Conservation (phyloP, 441 rosid genomes). For the Lepidium campestre region DNA sequence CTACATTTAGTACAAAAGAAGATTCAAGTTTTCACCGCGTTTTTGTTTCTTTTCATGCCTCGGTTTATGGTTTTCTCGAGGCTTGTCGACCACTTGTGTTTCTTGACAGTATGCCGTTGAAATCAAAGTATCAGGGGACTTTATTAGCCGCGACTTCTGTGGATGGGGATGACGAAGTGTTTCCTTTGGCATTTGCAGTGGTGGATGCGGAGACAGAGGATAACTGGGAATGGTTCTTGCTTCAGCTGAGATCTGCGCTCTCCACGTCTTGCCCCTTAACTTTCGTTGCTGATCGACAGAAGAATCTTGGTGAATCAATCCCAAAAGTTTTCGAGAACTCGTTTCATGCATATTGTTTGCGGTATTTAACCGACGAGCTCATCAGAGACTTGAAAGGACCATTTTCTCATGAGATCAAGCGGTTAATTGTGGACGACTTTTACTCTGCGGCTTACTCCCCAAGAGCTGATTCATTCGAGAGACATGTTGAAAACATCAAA, state of each 20-base stretch:
- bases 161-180: constrained; percentile 74
- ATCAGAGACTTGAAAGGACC: constrained; percentile 75
- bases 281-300: constrained; percentile 77
- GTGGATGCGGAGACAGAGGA: constrained; percentile 72
- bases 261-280: constrained; percentile 59
- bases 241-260: constrained; percentile 63
- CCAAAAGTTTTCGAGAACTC: constrained; percentile 60
- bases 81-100: constrained; percentile 89
- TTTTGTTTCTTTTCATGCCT: constrained; percentile 79
- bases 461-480: constrained; percentile 52
- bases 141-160: constrained; percentile 79
- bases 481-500: constrained; percentile 64
- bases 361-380: constrained; percentile 67
- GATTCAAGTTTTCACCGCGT: constrained; percentile 90
- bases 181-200: constrained; percentile 82
- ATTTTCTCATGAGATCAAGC: constrained; percentile 82
- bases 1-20: constrained; percentile 73
- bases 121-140: constrained; percentile 83
- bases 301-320: constrained; percentile 65
- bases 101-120: constrained; percentile 69
- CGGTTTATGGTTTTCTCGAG: constrained; percentile 62
- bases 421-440: constrained; percentile 66
- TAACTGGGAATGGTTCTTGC: constrained; percentile 92
- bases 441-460: constrained; percentile 66
- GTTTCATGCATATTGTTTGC: constrained; percentile 67